Percentiles rank a stretch among this genome's conserved stretches.
phyloP scores from a whole-genome alignment of 257 asterid species.

The Lycium barbarum region DNA sequence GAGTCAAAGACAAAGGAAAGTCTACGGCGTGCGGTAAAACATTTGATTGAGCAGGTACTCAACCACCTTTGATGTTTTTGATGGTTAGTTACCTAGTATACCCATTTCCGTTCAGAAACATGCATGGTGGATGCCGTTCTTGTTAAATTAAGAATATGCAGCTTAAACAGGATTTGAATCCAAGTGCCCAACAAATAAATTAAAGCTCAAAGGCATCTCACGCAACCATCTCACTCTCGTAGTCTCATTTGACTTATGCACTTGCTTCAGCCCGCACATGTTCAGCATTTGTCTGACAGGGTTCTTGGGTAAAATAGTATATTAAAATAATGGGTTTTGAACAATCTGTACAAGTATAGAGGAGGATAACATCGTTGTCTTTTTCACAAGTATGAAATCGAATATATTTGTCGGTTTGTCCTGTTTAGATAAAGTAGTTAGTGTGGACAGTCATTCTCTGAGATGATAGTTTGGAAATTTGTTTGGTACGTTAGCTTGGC shows the following conservation, averaged over 20 bases:
- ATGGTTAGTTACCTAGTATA: constrained; percentile 19
- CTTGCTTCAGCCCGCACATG: background rate
- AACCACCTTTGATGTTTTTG: constrained; percentile 24
- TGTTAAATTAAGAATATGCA: constrained; percentile 1
- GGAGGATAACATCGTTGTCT: constrained; percentile 13
- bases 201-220: background rate
- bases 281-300: constrained; percentile 4
- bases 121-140: background rate
- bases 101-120: background rate
- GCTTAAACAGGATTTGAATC: constrained; percentile 12
- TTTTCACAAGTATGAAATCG: background rate
- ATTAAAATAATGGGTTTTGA: background rate
- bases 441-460: constrained; percentile 9
- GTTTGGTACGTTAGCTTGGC: constrained; percentile 17
- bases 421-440: background rate
- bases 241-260: background rate
- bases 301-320: constrained; percentile 13
- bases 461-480: background rate
- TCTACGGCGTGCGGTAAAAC: constrained; percentile 66
- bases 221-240: background rate
- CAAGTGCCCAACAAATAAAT: background rate
- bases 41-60: constrained; percentile 85
- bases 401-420: background rate
- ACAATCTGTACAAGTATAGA: background rate
- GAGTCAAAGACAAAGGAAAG: constrained; percentile 64